Evolutionary conservation across 495 filamentous ascomycete species (phyloP).

Genomic region (Neurospora tetrasperma): DNA sequence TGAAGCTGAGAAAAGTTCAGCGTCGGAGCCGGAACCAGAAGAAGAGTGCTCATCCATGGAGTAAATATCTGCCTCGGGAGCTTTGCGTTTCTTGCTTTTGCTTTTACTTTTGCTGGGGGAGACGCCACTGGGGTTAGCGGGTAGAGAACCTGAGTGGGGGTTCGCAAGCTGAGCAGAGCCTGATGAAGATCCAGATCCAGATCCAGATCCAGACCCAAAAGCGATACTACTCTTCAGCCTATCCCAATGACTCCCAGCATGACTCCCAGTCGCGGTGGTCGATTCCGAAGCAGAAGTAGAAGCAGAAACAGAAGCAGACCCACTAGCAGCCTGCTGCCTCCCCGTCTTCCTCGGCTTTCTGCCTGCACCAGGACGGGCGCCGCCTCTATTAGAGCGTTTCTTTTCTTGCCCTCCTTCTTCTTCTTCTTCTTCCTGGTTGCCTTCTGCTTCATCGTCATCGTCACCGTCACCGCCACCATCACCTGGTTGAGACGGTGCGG

Average conservation of each 20-base stretch:
- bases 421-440: background rate
- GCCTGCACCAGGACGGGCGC: conserved; percentile 23
- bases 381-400: conserved; percentile 21
- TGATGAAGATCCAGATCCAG: background rate
- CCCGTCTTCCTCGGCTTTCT: conserved; percentile 15
- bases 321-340: background rate
- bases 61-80: background rate
- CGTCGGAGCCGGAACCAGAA: background rate
- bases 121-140: background rate
- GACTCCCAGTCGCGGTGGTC: background rate
- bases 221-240: background rate
- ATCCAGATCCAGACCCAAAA: background rate
- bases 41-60: background rate
- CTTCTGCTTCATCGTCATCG: background rate
- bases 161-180: background rate
- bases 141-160: background rate
- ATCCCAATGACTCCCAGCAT: background rate
- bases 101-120: conserved; percentile 1
- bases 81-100: conserved; percentile 12
- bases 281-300: background rate
- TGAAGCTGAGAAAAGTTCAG: background rate
- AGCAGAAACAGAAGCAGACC: background rate
- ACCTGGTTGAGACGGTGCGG: background rate
- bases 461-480: background rate
- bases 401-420: conserved; percentile 5